Base-by-base conservation (phyloP, 2,329 filamentous ascomycete species). In the Fusarium annulatum region DNA sequence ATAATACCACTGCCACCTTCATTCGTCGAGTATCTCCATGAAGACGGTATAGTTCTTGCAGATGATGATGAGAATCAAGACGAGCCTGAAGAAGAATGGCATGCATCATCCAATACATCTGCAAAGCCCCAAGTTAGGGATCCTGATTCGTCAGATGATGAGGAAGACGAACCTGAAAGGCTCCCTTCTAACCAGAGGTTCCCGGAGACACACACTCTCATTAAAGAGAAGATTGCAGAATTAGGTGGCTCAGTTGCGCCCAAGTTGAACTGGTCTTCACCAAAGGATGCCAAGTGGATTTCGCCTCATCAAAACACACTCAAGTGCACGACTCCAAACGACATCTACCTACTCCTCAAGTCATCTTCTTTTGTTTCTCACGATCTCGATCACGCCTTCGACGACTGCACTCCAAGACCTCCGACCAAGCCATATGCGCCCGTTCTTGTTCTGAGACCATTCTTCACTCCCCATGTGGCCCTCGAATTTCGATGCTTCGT, bases 401-500 rank as follows among this genome's bases (percentile, higher is more conserved):
- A 97, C 73, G 95, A 92, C 75, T 86, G 86, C 74, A 81, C 81
- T 16, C 80, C 86, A 49, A 71, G 83, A 19, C 79, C 84, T 7
- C 74, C 82, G 11, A 82, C 83, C 11, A 70, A 72, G 79, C 81
- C 82, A 6, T 93, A 96, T 73, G 88, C 89, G 9, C 96, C 95
- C 61, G 88, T 95, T 39, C 90, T 99, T 3, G 92, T 98, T 6
- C 88, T 99, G 15, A 91, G 96, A 39, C 94, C 97, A 80, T 96
- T 93, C 83, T 94, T 97, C 82, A 92, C 91, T 71, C 91, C 96
- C 61, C 96, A 98, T 80, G 94, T 95, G 0, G 93, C 94, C 0
- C 90, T 98, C 66, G 96, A 99, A 81, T 99, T 99, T 82, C 90
- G 96, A 30, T 98, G 95, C 81, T 99, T 98, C 79, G 96, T 98